phyloP scores from a whole-genome alignment of 768 basidiomycete genomes.

The Phlebiopsis gigantea region DNA sequence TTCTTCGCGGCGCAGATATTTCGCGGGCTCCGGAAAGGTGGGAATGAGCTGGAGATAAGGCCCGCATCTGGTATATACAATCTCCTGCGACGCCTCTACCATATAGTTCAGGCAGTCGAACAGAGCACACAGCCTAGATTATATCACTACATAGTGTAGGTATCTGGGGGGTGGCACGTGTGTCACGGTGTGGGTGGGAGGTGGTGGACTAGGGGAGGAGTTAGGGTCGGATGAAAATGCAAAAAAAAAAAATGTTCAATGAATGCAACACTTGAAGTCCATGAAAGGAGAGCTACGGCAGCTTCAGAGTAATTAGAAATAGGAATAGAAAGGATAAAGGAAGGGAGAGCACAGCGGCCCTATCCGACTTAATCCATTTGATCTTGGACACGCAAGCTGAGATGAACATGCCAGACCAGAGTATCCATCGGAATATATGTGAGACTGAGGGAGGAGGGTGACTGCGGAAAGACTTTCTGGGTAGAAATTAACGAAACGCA shows the following conservation, averaged over 20 bases:
- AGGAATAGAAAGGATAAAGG: background rate
- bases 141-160: background rate
- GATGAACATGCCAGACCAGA: background rate
- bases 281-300: background rate
- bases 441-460: background rate
- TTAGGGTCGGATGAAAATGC: background rate
- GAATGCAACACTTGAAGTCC: background rate
- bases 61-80: background rate
- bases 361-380: slow-evolving; percentile 1
- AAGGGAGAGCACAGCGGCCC: background rate
- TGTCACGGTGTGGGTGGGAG: background rate
- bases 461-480: background rate
- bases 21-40: background rate
- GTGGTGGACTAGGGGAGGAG: background rate
- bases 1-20: background rate
- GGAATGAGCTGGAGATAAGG: background rate
- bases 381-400: background rate
- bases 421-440: background rate
- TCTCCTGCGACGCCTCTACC: background rate
- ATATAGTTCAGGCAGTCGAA: background rate
- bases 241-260: background rate
- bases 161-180: background rate
- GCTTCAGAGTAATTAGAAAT: background rate
- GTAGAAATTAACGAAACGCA: background rate
- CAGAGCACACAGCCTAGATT: background rate